Base-by-base conservation (phyloP, 2,329 filamentous ascomycete genomes). In the Neonectria ditissima region DNA sequence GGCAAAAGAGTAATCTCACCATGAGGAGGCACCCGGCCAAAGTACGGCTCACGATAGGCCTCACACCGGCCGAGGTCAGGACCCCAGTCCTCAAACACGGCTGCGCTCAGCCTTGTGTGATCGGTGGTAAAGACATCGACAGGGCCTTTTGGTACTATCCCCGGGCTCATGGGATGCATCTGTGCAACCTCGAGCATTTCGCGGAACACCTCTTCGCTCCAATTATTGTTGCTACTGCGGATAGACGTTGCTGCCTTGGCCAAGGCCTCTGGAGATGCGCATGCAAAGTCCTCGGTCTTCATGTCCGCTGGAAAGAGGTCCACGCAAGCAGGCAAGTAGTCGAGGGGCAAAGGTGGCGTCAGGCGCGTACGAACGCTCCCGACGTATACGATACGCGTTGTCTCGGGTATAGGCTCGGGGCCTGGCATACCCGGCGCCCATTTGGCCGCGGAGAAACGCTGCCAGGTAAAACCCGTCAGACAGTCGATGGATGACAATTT, bases 1-100 rank as follows among this genome's bases (percentile, higher is more conserved):
- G 61, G 57, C 4, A 63, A 13, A 2, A 63, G 50, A n/a, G 61
- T 63, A 20, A 63, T 61, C 14, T 63, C 61, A 2, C 61, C 61
- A 16, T 26, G 26, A 16, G 61, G 61, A 3, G 61, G 61, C 9
- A 44, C 28, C 4, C 61, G 45, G 1, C 61, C 61, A 13, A 63
- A 34, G 55, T 63, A 63, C 1, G 61, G 61, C 7, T 63, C 61
- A 32, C 61, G 59, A 9, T 50, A 60, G 4, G 16, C 61, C 34
- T 63, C 57, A 22, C 61, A 63, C 24, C 20, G 39, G 30, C 57
- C 61, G 11, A 63, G 61, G 26, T 41, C 53, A n/a, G 61, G 61
- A 7, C 61, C 61, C 50, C 57, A 63, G 43, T 53, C 59, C 6
- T 59, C 59, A 14, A 63, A 28, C n/a, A 61, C 20, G 28, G 50